Base-by-base conservation (phyloP, 2,329 filamentous ascomycete genomes). In the Scedosporium minutisporum region DNA sequence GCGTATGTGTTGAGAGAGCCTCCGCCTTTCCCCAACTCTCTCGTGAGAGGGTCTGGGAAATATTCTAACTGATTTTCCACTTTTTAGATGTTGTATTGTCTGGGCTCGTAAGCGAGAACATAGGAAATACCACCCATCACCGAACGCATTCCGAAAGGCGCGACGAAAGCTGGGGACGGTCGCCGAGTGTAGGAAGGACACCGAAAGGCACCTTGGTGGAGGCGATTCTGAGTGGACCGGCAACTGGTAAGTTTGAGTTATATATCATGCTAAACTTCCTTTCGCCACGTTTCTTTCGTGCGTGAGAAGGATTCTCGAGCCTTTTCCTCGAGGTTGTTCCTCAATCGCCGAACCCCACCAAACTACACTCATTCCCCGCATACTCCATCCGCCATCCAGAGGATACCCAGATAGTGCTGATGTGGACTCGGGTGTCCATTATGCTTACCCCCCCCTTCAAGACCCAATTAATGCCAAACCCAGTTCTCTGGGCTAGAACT, bases 121-220 rank as follows among this genome's bases (percentile, higher is more conserved):
- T 38, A 63, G 58, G 33, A 66, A 63, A 62, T 66, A 63, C 53
- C 61, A 66, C 48, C 65, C 65, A 9, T 41, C 58, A 16, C 51
- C 64, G 1, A 63, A 65, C 12, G 46, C 60, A 18, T 62, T 65
- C 42, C 58, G 60, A 44, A 27, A 67, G 48, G 71, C 71, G 0
- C 69, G 69, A 4, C 68, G 66, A 42, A 73, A 73, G 58, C 66
- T 73, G 18, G 70, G 65, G 57, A 67, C 68, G 16, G 72, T 73
- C 14, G 69, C 71, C 3, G 70, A 71, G 14, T 67, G 66, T 42
- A 67, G 65, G 62, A 25, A 46, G 42, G 53, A 42, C 55, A 48
- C 38, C 38, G 61, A 58, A 55, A 61, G 44, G 60, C 29, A 41
- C n/a, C 48, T 61, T n/a, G 33, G 48, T 12, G 60, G 60, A 55